Percentiles rank a stretch among this genome's conserved stretches.
phyloP scores from a whole-genome alignment of 345 rosid species.

The Salix arbutifolia region DNA sequence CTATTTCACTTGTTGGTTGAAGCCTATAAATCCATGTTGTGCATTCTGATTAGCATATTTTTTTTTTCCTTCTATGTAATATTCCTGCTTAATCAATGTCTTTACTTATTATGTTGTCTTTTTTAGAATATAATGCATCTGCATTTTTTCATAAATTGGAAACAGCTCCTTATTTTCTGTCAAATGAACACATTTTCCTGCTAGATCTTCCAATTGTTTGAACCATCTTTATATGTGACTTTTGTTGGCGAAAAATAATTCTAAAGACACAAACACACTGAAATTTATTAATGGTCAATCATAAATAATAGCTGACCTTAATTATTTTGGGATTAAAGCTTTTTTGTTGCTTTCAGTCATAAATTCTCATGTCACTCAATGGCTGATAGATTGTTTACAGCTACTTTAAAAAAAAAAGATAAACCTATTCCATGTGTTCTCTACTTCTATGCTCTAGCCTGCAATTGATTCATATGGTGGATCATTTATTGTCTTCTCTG shows the following conservation, averaged over 20 bases:
- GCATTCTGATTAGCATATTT: not conserved
- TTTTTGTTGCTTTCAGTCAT: not conserved
- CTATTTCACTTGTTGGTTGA: not conserved
- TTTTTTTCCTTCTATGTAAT: not conserved
- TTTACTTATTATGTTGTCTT: not conserved
- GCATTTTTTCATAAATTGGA: not conserved
- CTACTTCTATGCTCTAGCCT: not conserved
- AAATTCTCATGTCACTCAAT: not conserved
- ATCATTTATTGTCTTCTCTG: slow-evolving; percentile 17
- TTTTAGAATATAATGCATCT: not conserved
- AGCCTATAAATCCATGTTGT: not conserved
- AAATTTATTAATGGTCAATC: not conserved
- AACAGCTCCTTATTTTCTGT: not conserved
- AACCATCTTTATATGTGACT: not conserved
- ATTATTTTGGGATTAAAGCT: not conserved
- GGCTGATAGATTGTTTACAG: not conserved
- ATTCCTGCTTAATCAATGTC: not conserved
- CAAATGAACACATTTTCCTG: not conserved
- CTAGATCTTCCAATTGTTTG: not conserved
- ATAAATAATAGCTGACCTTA: not conserved
- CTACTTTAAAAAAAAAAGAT: not conserved
- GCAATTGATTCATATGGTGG: slow-evolving; percentile 1
- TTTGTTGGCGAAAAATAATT: not conserved
- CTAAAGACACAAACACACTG: not conserved
- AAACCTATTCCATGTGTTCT: not conserved